These are phyloP conservation scores for Globomyces sp. DNA, from an alignment of 371 early-diverging fungal genomes.

Conservation along the genomic window DNA sequence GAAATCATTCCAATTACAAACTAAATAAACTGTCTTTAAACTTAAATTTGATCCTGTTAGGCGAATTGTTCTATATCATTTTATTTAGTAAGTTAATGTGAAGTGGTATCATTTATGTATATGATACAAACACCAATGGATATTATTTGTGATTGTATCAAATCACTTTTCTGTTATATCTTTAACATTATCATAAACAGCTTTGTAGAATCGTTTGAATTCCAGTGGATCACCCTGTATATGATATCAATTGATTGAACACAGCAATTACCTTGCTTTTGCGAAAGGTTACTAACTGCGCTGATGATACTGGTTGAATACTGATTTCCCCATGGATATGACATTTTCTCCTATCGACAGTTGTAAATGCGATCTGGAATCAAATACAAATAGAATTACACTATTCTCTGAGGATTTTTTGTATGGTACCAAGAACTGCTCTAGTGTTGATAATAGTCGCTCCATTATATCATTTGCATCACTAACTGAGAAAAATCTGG, in stretches of 20 bases:
- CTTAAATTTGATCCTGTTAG: too few species aligned
- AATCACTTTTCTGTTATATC: not conserved
- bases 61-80: too few species aligned
- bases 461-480: conserved; percentile 33
- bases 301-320: conserved; percentile 44
- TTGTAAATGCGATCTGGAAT: conserved; percentile 51
- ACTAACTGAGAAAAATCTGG: conserved; percentile 51
- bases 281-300: conserved; percentile 52
- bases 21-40: too few species aligned
- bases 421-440: conserved; percentile 50
- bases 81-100: too few species aligned
- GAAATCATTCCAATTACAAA: too few species aligned
- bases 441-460: conserved; percentile 34
- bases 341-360: conserved; percentile 60
- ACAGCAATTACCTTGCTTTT: conserved; percentile 47
- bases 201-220: conserved; percentile 30
- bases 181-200: conserved; percentile 2
- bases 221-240: conserved; percentile 45
- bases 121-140: too few species aligned
- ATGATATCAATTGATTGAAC: not conserved
- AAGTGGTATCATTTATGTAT: too few species aligned
- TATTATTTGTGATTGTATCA: too few species aligned
- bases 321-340: conserved; percentile 56
- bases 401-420: conserved; percentile 29
- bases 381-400: conserved; percentile 7